Base-by-base conservation (phyloP, 495 filamentous ascomycete genomes). In the Letharia columbiana region DNA sequence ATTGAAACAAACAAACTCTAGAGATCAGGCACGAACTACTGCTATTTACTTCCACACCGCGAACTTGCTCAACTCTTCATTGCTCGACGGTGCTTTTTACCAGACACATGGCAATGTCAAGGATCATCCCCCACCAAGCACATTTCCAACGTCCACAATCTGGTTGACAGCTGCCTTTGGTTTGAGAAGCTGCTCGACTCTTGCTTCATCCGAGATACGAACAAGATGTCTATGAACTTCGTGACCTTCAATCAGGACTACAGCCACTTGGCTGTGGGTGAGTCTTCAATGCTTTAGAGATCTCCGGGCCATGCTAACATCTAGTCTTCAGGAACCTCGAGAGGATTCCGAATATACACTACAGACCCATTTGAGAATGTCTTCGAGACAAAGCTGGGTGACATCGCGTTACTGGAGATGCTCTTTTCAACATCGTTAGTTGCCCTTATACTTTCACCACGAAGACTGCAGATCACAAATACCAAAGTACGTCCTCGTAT, bases 201-300 rank as follows among this genome's bases (percentile, higher is more conserved):
- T 31, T 52, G 31, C 39, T 62, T 44, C 37, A 60, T 17, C 5
- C 52, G 17, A n/a, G n/a, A 39, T 15, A 11, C 60, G 17, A 66
- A 35, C 70, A 83, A 76, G 64, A 85, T 87, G 77, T 81, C 86
- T 5, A 93, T 98, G 83, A 98, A 98, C 75, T 98, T 93, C 75
- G 90, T 98, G 72, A 98, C 92, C 23, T 98, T 98, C 78, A 98
- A 98, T 77, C 94, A 98, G 79, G 94, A 98, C 82, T 90, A 96
- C 82, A 95, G 90, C 82, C 91, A 91, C 74, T 81, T 98, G 67
- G 94, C 92, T 79, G 91, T 96, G 69, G 93, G 91, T 90, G 79
- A 69, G 87, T 73, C 62, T 28, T 15, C 47, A 62, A 52, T n/a
- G 18, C 28, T 42, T 37, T 52, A n/a, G 40, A n/a, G 20, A 20